These are phyloP conservation scores for Bipolaris oryzae DNA, from an alignment of 2,329 filamentous ascomycete genomes.

Conservation along the genomic window DNA sequence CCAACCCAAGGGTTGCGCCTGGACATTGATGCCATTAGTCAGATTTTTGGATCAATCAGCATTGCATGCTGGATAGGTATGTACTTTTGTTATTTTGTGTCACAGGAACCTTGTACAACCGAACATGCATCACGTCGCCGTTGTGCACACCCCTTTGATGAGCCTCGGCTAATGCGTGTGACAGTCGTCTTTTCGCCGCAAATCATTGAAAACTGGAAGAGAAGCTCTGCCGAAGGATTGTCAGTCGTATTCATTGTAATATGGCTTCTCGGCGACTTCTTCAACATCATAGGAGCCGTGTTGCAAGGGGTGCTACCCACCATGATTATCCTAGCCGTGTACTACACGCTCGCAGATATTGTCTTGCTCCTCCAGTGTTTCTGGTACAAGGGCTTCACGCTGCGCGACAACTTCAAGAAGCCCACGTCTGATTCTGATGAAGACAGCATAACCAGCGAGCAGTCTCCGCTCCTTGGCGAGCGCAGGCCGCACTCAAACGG, in stretches of 20 bases:
- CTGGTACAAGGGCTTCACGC: conserved; percentile 84
- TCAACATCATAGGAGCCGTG: conserved; percentile 93
- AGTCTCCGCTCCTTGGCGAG: conserved; percentile 43
- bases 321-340: conserved; percentile 93
- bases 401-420: conserved; percentile 43
- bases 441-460: conserved; percentile 44
- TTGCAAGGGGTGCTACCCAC: conserved; percentile 91
- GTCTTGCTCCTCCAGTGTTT: conserved; percentile 89
- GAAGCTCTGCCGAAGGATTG: conserved; percentile 82
- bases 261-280: conserved; percentile 93
- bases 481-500: conserved; percentile 32
- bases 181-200: conserved; percentile 89
- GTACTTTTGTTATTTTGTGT: not conserved
- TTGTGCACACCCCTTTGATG: not conserved
- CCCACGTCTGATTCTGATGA: conserved; percentile 30
- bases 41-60: conserved; percentile 92
- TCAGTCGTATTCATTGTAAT: conserved; percentile 90
- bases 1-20: conserved; percentile 66
- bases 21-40: conserved; percentile 88
- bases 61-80: conserved; percentile 88
- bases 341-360: conserved; percentile 90
- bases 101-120: not conserved
- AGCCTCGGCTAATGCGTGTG: conserved; percentile 16
- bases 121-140: not conserved
- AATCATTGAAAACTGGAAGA: conserved; percentile 91